Evolutionary conservation across 768 basidiomycete genomes (phyloP).

Genomic region (Xerocomus brunneocitrinus): DNA sequence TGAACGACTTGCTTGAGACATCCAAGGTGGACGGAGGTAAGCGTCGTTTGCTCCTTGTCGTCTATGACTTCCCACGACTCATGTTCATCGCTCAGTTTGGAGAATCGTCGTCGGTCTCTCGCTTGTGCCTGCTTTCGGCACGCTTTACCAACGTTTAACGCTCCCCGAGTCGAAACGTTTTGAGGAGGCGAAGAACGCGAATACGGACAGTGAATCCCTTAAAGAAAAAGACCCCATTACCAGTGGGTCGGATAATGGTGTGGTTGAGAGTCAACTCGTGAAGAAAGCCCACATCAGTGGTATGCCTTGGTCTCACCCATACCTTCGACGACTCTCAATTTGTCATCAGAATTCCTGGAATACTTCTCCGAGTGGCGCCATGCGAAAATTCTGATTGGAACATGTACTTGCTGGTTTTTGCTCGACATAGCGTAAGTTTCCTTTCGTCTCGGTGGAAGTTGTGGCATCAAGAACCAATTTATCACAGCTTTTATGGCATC

Average conservation of each 20-base stretch:
- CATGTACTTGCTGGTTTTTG: constrained; percentile 68
- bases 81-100: constrained; percentile 46
- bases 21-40: constrained; percentile 67
- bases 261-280: constrained; percentile 17
- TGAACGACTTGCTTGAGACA: constrained; percentile 54
- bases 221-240: constrained; percentile 30
- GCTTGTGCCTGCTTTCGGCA: constrained; percentile 69
- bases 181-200: constrained; percentile 35
- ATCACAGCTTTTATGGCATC: constrained; percentile 66
- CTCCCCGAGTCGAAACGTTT: constrained; percentile 65
- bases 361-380: constrained; percentile 78
- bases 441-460: neutral
- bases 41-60: constrained; percentile 15
- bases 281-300: constrained; percentile 53
- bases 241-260: neutral
- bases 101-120: constrained; percentile 69
- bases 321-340: neutral
- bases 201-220: constrained; percentile 28
- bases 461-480: neutral
- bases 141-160: constrained; percentile 71
- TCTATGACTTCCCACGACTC: neutral
- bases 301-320: constrained; percentile 9
- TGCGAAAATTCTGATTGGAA: constrained; percentile 61
- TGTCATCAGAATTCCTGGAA: constrained; percentile 46
- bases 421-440: constrained; percentile 58